These are phyloP conservation scores for Fonsecaea multimorphosa DNA, from an alignment of 2,329 filamentous ascomycete species.

Conservation along the genomic window DNA sequence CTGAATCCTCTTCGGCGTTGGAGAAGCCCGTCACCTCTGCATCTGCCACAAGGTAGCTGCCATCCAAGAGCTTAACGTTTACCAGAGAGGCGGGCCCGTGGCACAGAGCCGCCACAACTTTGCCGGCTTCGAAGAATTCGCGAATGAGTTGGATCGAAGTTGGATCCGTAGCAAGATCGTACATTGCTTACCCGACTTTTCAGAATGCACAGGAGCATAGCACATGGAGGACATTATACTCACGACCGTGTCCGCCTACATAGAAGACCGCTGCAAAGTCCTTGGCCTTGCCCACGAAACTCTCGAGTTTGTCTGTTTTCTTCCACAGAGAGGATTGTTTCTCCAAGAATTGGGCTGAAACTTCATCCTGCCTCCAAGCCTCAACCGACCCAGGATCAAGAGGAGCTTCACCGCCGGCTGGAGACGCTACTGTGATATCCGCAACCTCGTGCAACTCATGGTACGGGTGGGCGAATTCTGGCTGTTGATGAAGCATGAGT, in stretches of 20 bases:
- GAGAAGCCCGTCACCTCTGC: conserved; percentile 54
- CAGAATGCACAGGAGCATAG: not conserved
- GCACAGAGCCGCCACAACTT: conserved; percentile 59
- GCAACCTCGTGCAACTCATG: conserved; percentile 2
- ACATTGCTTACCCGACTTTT: conserved; percentile 49
- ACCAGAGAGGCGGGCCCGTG: conserved; percentile 55
- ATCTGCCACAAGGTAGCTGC: conserved; percentile 40
- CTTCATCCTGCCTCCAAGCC: conserved; percentile 59
- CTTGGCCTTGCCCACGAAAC: conserved; percentile 61
- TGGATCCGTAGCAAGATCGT: conserved; percentile 52
- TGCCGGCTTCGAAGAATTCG: conserved; percentile 55
- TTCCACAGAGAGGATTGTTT: conserved; percentile 67
- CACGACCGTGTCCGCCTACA: conserved; percentile 60
- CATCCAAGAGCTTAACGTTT: conserved; percentile 50
- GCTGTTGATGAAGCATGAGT: not conserved
- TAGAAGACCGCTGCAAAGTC: conserved; percentile 71
- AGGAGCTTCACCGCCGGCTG: conserved; percentile 14
- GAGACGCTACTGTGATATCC: conserved; percentile 20
- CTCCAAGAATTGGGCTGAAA: conserved; percentile 61
- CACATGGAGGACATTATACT: not conserved
- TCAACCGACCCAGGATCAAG: conserved; percentile 65
- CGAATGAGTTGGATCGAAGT: conserved; percentile 54
- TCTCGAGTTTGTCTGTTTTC: conserved; percentile 64
- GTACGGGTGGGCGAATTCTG: conserved; percentile 25
- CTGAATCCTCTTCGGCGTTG: conserved; percentile 52